Evolutionary conservation across 2,329 filamentous ascomycete genomes (phyloP).

Genomic region (Phialophora tarda): DNA sequence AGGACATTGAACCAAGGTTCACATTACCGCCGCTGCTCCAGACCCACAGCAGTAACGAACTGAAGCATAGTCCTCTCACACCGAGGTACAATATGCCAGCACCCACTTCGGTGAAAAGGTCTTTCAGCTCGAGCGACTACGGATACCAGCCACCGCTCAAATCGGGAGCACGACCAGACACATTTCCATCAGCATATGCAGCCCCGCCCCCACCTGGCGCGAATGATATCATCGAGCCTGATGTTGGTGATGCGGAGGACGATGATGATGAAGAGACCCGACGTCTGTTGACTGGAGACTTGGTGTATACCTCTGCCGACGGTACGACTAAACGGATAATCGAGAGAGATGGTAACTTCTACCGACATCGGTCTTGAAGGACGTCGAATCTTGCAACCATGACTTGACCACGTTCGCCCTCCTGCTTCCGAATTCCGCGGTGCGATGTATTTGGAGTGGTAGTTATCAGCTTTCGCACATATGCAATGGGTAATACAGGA

Average conservation of each 20-base stretch:
- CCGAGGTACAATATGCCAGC: constrained; percentile 25
- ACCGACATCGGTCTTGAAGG: not conserved
- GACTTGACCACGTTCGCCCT: not conserved
- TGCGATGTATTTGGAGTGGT: constrained; percentile 20
- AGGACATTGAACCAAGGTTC: constrained; percentile 13
- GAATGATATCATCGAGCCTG: constrained; percentile 29
- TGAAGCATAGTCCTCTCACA: not conserved
- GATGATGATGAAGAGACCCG: constrained; percentile 21
- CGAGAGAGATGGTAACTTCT: not conserved
- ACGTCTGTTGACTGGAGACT: not conserved
- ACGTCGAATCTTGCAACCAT: not conserved
- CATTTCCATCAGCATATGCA: not conserved
- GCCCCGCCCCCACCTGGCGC: constrained; percentile 5
- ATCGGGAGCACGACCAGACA: constrained; percentile 30
- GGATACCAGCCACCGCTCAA: constrained; percentile 23
- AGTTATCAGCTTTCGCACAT: constrained; percentile 3
- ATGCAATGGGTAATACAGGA: constrained; percentile 19
- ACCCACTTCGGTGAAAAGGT: constrained; percentile 25
- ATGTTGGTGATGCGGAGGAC: constrained; percentile 12
- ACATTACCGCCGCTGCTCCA: constrained; percentile 21
- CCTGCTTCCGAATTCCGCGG: not conserved
- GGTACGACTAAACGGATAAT: constrained; percentile 1
- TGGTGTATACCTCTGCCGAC: constrained; percentile 19
- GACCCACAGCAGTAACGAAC: not conserved
- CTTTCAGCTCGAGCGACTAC: constrained; percentile 22